Conservation (phyloP, 257 asterid species). For the Rauvolfia tetraphylla region DNA sequence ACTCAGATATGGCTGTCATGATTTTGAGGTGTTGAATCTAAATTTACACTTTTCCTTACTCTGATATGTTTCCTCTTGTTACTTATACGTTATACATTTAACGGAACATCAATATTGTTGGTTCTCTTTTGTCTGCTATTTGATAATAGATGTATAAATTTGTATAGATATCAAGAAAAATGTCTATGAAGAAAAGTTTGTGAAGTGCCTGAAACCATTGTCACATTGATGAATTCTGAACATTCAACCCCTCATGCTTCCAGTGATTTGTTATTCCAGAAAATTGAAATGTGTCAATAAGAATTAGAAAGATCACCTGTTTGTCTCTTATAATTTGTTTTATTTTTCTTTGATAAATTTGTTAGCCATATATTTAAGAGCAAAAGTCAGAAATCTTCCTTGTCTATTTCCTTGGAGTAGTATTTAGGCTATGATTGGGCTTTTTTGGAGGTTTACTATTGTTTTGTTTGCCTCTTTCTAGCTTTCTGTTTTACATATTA, state of each 20-base stretch:
- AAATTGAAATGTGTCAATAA: neutral
- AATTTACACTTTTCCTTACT: neutral
- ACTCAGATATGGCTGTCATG: slow-evolving; percentile 91
- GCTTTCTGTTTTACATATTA: neutral
- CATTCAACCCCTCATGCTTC: neutral
- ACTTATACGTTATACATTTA: neutral
- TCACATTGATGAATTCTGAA: neutral
- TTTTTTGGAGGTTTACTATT: neutral
- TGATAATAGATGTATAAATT: no score
- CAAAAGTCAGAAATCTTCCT: neutral
- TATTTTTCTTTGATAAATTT: neutral
- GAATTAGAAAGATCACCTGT: neutral
- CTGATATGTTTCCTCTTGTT: neutral
- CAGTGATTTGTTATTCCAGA: neutral
- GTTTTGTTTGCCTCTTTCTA: neutral
- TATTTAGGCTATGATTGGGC: neutral
- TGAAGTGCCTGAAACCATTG: neutral
- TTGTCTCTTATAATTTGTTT: neutral
- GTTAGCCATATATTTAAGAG: neutral
- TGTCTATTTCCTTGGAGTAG: neutral
- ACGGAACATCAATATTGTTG: neutral
- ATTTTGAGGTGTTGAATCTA: slow-evolving; percentile 57
- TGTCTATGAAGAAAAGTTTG: neutral
- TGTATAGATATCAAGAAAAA: neutral
- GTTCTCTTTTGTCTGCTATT: neutral